Base-by-base conservation (phyloP, 495 filamentous ascomycete species). In the Lichenothelia convexa region DNA sequence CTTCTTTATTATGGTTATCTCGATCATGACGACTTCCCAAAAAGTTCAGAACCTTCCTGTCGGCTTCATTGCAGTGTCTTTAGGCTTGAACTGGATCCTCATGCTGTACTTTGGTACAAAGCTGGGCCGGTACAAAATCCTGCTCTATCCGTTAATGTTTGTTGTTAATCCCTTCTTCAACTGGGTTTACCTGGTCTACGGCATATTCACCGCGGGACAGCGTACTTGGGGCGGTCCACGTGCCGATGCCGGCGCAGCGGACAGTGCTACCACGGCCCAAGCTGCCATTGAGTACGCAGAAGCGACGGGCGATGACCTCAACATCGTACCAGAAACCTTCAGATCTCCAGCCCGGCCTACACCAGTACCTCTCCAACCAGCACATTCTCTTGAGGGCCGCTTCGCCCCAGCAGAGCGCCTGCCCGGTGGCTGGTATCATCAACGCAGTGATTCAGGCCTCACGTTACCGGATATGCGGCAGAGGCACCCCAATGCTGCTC, bases 111-210 rank as follows among this genome's bases (percentile, higher is more conserved):
- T 95, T 48, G 87, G 82, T 9, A 61, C 75, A 23, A 81, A 78
- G 51, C 68, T 97, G 39, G 79, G 75, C 46, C 75, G 89, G 9
- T 93, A 70, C 59, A 95, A 97, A 62, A 73, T 84, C 40, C 86
- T 80, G 80, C 67, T 93, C 1, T 97, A 97, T 51, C 85, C 87
- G 0, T 35, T 97, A 37, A 93, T 97, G 86, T 97, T 95, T 50
- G 56, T 93, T 35, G 51, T 94, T 40, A 94, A 93, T 49, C 89
- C 89, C 0, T 92, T 94, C 52, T 87, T 95, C 67, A 95, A 97
- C 57, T 97, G 89, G 89, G 65, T 83, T 24, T 97, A 95, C 60
- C 93, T 93, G 79, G 78, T 93, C 21, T 76, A 78, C 44, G 72
- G 73, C 16, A 75, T 76, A 35, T 93, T 92, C 53, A 97, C 89